Evolutionary conservation across 225 moss, liverwort and hornwort species (phyloP), one percentile per base, ranked within the genome.

Genomic region (Pseudisothecium myosuroides): DNA sequence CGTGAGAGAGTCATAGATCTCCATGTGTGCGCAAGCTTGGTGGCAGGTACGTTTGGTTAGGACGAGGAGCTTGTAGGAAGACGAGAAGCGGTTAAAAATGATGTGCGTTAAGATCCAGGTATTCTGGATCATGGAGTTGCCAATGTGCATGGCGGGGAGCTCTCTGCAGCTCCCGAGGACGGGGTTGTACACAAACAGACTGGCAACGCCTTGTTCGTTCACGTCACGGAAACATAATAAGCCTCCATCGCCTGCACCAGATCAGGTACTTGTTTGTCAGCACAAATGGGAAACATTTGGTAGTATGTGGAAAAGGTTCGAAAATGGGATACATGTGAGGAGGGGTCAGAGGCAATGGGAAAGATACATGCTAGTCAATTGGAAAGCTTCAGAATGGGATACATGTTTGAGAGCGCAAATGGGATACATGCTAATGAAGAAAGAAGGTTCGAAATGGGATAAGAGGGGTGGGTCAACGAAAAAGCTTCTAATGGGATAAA

Each of bases 191-290:
- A 93, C 90, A 64, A 93, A 94, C 65, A 94, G 61, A 49, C 80
- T 94, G 15, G 90, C 94, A 18, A 85, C 58, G 10, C 93, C 94
- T 77, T 94, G 86, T 7, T 88, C 89, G 55, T 90, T 88, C 81
- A 94, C 90, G 10, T 93, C 94, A 17, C 93, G 90, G 31, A 94
- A 94, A 62, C 93, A 94, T 52, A 94, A 78, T 50, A 94, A 81
- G 45, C 94, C 94, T 3, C 94, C 94, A 63, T 94, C 94, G 14
- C 94, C 94, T 94, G 91, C 59, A 81, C 12, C 59, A 55, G 9
- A 62, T 43, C 60, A 76, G 28, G 67, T 20, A 56, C 32, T 28
- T 23, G 58, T 4, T 59, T 32, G 24, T 90, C 80, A 90, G 64
- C 49, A 34, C 66, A 65, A 49, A 76, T 36, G 69, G 15, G 5